These are phyloP conservation scores for Tricladium varicosporioides DNA, from an alignment of 2,329 filamentous ascomycete species.

Conservation along the genomic window DNA sequence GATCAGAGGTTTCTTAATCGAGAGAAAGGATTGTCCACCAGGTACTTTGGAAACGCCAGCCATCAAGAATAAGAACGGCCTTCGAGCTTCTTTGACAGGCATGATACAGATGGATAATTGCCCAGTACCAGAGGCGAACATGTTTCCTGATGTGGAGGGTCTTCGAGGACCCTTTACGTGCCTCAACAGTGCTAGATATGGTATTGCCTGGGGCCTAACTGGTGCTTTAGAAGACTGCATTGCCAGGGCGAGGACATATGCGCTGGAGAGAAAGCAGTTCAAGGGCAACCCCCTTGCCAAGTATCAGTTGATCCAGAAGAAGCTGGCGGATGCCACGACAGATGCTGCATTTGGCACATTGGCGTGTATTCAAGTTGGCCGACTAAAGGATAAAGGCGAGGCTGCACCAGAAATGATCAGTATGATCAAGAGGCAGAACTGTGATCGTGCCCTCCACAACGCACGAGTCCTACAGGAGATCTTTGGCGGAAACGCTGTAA, in stretches of 20 bases:
- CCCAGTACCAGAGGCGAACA: conserved; percentile 84
- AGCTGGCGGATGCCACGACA: conserved; percentile 87
- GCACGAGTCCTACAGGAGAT: conserved; percentile 85
- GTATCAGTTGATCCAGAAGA: conserved; percentile 98
- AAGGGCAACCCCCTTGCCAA: conserved; percentile 91
- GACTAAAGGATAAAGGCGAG: conserved; percentile 89
- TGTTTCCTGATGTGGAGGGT: conserved; percentile 90
- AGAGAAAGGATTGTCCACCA: conserved; percentile 78
- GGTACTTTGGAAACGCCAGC: conserved; percentile 89
- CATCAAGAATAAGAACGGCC: conserved; percentile 92
- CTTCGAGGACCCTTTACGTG: conserved; percentile 88
- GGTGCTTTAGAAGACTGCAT: conserved; percentile 94
- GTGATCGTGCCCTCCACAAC: conserved; percentile 80
- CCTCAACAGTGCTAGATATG: conserved; percentile 88
- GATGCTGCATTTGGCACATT: conserved; percentile 91
- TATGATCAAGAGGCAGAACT: conserved; percentile 97
- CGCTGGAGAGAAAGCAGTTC: conserved; percentile 94
- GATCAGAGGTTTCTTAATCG: conserved; percentile 89
- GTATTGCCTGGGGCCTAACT: conserved; percentile 91
- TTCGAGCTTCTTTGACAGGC: conserved; percentile 89
- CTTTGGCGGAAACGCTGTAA: conserved; percentile 97
- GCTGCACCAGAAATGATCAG: conserved; percentile 92
- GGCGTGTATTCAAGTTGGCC: conserved; percentile 84
- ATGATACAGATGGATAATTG: conserved; percentile 96
- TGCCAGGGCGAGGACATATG: conserved; percentile 74